These are phyloP conservation scores for Chlorella sp. DNA, from an alignment of 139 green algal genomes.

Conservation along the genomic window DNA sequence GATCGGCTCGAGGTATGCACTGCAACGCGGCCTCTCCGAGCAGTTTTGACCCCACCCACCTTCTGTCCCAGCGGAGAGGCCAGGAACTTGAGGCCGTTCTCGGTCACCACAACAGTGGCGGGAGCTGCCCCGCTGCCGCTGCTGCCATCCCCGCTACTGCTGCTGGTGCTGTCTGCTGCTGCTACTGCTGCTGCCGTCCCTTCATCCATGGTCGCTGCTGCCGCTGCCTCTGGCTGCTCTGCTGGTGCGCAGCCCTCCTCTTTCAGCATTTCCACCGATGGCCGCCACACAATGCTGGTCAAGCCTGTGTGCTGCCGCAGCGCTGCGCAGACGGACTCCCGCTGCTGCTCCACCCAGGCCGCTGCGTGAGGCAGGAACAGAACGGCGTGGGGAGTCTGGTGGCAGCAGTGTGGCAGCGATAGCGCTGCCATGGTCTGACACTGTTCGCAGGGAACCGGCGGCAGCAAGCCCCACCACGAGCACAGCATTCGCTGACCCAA, in stretches of 20 bases:
- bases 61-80: conserved; percentile 71
- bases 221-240: conserved; percentile 3
- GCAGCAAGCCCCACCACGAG: too few relatives aligned
- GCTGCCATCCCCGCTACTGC: not conserved
- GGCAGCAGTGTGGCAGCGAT: not conserved
- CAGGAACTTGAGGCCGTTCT: conserved; percentile 61
- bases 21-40: too few relatives aligned
- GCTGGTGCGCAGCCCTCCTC: conserved; percentile 65
- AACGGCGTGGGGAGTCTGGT: not conserved
- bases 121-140: not conserved
- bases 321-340: not conserved
- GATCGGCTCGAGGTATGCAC: too few relatives aligned
- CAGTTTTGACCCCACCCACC: too few relatives aligned
- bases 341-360: conserved; percentile 17
- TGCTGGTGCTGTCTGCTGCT: conserved; percentile 15
- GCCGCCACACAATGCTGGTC: conserved; percentile 67
- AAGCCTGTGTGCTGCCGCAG: conserved; percentile 19
- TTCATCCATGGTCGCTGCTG: not conserved
- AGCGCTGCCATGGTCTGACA: too few relatives aligned
- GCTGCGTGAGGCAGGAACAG: not conserved
- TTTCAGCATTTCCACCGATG: conserved; percentile 60
- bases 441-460: not conserved
- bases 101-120: conserved; percentile 50
- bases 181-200: conserved; percentile 14
- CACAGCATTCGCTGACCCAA: too few relatives aligned